Evolutionary conservation across 129 eudicot species (phyloP).

Genomic region (Centella asiatica): DNA sequence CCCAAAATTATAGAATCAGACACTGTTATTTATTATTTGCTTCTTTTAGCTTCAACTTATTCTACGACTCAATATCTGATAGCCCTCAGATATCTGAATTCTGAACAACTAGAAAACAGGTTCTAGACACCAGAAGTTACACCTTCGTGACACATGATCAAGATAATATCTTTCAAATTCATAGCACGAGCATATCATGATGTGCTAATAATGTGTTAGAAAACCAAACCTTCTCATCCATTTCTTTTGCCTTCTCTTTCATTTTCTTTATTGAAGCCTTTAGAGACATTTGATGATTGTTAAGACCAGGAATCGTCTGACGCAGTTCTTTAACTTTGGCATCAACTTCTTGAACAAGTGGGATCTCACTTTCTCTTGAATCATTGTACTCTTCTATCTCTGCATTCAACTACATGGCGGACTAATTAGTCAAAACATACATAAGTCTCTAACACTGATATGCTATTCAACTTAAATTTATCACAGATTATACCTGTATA

Average conservation of each 20-base stretch:
- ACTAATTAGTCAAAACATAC: not conserved
- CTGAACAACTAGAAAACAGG: no score
- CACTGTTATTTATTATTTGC: no score
- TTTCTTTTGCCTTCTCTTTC: conserved; percentile 65
- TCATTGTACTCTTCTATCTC: conserved; percentile 57
- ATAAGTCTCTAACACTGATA: not conserved
- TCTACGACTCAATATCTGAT: no score
- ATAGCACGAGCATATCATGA: not conserved
- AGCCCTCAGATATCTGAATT: no score
- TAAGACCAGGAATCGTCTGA: conserved; percentile 49
- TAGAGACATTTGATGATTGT: conserved; percentile 60
- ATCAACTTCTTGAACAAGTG: conserved; percentile 59
- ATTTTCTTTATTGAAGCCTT: conserved; percentile 42
- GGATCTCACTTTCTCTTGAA: conserved; percentile 65
- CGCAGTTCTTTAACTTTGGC: conserved; percentile 55
- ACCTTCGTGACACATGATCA: no score
- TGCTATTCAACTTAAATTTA: not conserved
- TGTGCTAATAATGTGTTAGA: not conserved
- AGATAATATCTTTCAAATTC: not conserved
- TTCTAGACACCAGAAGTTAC: no score
- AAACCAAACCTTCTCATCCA: conserved; percentile 59
- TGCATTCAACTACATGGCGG: conserved; percentile 38
- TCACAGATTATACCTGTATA: conserved; percentile 33
- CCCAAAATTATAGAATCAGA: no score
- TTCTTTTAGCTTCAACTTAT: no score